Percentiles rank a stretch among this genome's conserved stretches.
phyloP scores from a whole-genome alignment of 78 protist species.

The Dictyostelium capitatum region DNA sequence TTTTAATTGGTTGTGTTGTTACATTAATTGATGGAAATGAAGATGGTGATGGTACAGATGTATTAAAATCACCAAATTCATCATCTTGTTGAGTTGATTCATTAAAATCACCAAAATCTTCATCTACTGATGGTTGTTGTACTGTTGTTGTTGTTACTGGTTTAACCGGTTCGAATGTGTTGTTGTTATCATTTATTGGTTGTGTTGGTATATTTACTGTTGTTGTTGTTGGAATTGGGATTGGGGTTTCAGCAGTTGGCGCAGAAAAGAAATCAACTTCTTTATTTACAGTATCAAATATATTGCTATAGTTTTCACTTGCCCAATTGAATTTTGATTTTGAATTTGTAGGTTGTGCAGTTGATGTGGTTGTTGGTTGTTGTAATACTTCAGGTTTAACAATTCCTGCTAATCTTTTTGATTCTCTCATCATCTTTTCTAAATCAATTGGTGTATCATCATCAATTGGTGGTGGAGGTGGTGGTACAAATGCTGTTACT shows the following conservation, averaged over 20 bases:
- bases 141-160: neutral
- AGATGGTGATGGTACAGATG: neutral
- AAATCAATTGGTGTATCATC: conserved; percentile 64
- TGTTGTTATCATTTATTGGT: neutral
- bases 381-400: neutral
- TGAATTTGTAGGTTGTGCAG: neutral
- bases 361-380: neutral
- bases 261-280: conserved; percentile 69
- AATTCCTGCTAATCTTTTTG: conserved; percentile 38
- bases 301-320: conserved; percentile 53
- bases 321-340: conserved; percentile 44
- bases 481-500: neutral
- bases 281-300: conserved; percentile 54
- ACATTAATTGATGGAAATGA: neutral
- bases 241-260: neutral
- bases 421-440: conserved; percentile 65
- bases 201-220: neutral
- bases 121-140: neutral
- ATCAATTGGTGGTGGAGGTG: neutral
- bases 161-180: neutral
- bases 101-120: conserved; percentile 43
- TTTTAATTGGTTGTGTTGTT: neutral
- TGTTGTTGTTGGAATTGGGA: neutral
- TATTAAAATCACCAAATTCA: conserved; percentile 22
- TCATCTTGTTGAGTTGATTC: neutral